Conservation (phyloP, 1,284 basidiomycete genomes). For the Boletellus deceptivus region DNA sequence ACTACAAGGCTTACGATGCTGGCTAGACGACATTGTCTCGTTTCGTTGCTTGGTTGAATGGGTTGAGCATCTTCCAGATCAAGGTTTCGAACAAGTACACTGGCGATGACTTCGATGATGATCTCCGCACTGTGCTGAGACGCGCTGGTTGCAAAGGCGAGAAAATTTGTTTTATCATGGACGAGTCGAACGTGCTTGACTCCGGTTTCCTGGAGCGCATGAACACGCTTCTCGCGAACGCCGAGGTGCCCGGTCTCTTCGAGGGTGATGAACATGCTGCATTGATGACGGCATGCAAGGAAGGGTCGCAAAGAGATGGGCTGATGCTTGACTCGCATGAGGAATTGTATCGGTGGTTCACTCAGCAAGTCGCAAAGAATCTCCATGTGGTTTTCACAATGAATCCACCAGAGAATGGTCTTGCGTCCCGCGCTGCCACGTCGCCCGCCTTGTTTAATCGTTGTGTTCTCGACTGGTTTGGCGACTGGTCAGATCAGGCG, state of each 20-base stretch:
- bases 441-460: constrained; percentile 98
- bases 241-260: constrained; percentile 98
- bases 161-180: constrained; percentile 99
- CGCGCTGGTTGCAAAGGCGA: constrained; percentile 97
- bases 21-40: constrained; percentile 91
- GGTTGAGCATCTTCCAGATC: constrained; percentile 97
- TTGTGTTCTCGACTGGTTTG: constrained; percentile 98
- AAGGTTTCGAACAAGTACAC: constrained; percentile 99
- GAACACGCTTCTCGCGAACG: constrained; percentile 98
- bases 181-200: constrained; percentile 98
- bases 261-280: constrained; percentile 97
- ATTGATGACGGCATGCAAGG: constrained; percentile 98
- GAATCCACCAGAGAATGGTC: constrained; percentile 96
- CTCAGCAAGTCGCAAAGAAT: constrained; percentile 94
- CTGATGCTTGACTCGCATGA: constrained; percentile 98
- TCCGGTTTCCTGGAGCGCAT: constrained; percentile 98
- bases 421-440: constrained; percentile 94
- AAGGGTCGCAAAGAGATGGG: constrained; percentile 96
- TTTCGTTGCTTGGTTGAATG: constrained; percentile 99
- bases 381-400: constrained; percentile 98
- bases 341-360: constrained; percentile 96
- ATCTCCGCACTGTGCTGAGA: constrained; percentile 89
- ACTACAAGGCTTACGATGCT: constrained; percentile 14
- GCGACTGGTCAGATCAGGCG: constrained; percentile 97
- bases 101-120: constrained; percentile 97